Evolutionary conservation across 164 flowering plant genomes (phyloP).

Genomic region (Vitis labrusca): DNA sequence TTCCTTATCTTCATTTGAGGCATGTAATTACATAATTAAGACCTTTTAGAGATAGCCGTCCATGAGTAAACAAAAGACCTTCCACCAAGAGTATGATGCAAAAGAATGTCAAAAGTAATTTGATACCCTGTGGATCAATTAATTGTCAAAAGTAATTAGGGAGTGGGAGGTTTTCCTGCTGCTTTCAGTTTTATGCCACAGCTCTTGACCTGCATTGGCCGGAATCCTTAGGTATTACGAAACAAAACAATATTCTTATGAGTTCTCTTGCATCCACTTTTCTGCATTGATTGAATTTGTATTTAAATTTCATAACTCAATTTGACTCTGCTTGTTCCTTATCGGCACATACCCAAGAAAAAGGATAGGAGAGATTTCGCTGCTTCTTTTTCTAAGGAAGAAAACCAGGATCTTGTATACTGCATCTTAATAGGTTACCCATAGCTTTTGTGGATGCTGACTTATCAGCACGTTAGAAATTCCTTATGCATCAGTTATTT

Average conservation of each 20-base stretch:
- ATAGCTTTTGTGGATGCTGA: too few species aligned
- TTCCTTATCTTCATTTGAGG: slow-evolving; percentile 24
- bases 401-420: too few species aligned
- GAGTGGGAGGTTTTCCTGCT: not conserved
- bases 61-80: slow-evolving; percentile 23
- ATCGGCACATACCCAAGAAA: too few species aligned
- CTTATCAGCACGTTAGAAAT: too few species aligned
- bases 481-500: too few species aligned
- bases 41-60: slow-evolving; percentile 11
- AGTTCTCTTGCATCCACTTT: too few species aligned
- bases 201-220: not conserved
- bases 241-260: not conserved
- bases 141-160: slow-evolving; percentile 14
- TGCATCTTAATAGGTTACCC: too few species aligned
- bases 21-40: not conserved
- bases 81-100: slow-evolving; percentile 12
- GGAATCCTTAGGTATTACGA: slow-evolving; percentile 2
- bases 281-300: too few species aligned
- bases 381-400: too few species aligned
- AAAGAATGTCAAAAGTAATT: slow-evolving; percentile 17
- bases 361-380: too few species aligned
- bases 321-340: too few species aligned
- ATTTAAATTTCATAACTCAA: too few species aligned
- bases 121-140: slow-evolving; percentile 6
- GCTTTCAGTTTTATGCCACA: not conserved